phyloP scores from a whole-genome alignment of 78 protist species.

The Dictyostelium discoideum region dicty_2.7 NC_007090.3:2748501-2749000 shows the following conservation, averaged over 20 bases:
- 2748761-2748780: slow-evolving; percentile 57
- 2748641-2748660: slow-evolving; percentile 75
- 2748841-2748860: slow-evolving; percentile 58
- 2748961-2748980: not conserved
- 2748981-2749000: not conserved
- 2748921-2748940: not conserved
- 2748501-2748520: slow-evolving; percentile 37
- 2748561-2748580: slow-evolving; percentile 28
- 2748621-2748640: slow-evolving; percentile 48
- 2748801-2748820: slow-evolving; percentile 74
- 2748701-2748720: slow-evolving; percentile 66
- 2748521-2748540: slow-evolving; percentile 63
- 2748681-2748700: slow-evolving; percentile 69
- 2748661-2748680: slow-evolving; percentile 62
- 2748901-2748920: too few relatives aligned
- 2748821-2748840: slow-evolving; percentile 77
- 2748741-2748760: slow-evolving; percentile 60
- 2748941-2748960: not conserved
- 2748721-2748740: slow-evolving; percentile 63
- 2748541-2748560: slow-evolving; percentile 78
- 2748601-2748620: slow-evolving; percentile 55
- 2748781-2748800: slow-evolving; percentile 73
- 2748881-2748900: too few relatives aligned
- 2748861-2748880: not conserved
- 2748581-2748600: slow-evolving; percentile 55